These are phyloP conservation scores for Suillus tomentosus DNA, from an alignment of 768 basidiomycete species.

Conservation along the genomic window DNA sequence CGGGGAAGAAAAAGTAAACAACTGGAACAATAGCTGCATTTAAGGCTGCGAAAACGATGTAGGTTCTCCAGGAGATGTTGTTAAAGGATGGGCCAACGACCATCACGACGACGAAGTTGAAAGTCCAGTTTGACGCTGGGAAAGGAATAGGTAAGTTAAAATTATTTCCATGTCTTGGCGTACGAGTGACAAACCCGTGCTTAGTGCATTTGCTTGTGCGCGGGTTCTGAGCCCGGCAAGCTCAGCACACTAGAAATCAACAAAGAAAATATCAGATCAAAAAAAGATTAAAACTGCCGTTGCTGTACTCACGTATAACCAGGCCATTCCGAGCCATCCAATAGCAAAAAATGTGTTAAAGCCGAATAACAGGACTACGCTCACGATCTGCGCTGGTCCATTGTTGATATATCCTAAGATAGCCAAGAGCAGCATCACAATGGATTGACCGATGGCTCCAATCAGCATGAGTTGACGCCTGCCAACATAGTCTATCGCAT, in stretches of 20 bases:
- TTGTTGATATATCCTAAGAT: slow-evolving; percentile 25
- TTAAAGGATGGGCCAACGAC: slow-evolving; percentile 14
- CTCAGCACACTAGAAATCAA: slow-evolving; percentile 29
- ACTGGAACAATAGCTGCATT: slow-evolving; percentile 13
- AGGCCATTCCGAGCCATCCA: slow-evolving; percentile 41
- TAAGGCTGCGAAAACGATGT: slow-evolving; percentile 13
- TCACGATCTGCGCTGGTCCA: slow-evolving; percentile 24
- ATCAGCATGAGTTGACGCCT: slow-evolving; percentile 47
- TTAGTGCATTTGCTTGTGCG: slow-evolving; percentile 33
- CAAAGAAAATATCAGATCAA: background rate
- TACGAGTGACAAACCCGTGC: slow-evolving; percentile 19
- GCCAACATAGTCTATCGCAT: slow-evolving; percentile 49
- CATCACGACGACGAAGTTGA: slow-evolving; percentile 19
- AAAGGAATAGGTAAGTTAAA: background rate
- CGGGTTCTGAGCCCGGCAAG: slow-evolving; percentile 31
- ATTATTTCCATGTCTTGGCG: background rate
- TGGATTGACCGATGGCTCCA: slow-evolving; percentile 41
- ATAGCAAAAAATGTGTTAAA: slow-evolving; percentile 40
- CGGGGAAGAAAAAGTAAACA: slow-evolving; percentile 17
- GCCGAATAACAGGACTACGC: slow-evolving; percentile 31
- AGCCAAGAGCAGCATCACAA: slow-evolving; percentile 33
- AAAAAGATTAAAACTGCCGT: background rate
- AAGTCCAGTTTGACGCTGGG: slow-evolving; percentile 17
- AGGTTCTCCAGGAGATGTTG: slow-evolving; percentile 16
- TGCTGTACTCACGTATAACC: slow-evolving; percentile 28